phyloP scores from a whole-genome alignment of 140 eudicot species.

The Stevia rebaudiana region DNA sequence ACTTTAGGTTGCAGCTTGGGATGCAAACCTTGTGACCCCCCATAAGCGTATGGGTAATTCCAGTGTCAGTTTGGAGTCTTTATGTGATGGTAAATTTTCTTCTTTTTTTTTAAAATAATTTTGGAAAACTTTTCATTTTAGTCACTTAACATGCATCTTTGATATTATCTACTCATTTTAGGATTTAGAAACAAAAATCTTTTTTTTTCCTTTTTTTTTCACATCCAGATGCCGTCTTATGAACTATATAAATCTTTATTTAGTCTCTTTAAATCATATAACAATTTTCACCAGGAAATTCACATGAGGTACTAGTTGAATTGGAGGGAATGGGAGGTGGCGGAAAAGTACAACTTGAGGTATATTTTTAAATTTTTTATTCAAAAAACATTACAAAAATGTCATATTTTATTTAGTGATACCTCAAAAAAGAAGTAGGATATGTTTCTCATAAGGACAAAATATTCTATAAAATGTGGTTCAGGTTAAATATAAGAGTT shows the following conservation, averaged over 20 bases:
- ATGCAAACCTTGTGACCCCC: conserved; percentile 93
- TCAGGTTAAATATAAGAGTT: conserved; percentile 80
- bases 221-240: not conserved
- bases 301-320: conserved; percentile 77
- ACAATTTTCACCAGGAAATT: conserved; percentile 41
- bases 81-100: conserved; percentile 74
- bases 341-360: conserved; percentile 91
- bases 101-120: not conserved
- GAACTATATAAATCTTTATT: not conserved
- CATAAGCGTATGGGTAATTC: conserved; percentile 99
- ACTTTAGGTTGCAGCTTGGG: conserved; percentile 93
- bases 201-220: not conserved
- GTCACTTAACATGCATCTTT: conserved; percentile 2
- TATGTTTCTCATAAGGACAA: conserved; percentile 8
- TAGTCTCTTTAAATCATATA: conserved; percentile 6
- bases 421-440: not conserved
- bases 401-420: not conserved
- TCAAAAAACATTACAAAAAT: not conserved
- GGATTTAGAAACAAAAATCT: not conserved
- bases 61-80: conserved; percentile 44
- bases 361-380: conserved; percentile 33
- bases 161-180: not conserved
- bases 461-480: conserved; percentile 1
- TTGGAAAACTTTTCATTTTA: not conserved
- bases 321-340: conserved; percentile 99